Evolutionary conservation across 176 grass and related monocot genomes (phyloP).

Genomic region (Miscanthus lutarioriparius): DNA sequence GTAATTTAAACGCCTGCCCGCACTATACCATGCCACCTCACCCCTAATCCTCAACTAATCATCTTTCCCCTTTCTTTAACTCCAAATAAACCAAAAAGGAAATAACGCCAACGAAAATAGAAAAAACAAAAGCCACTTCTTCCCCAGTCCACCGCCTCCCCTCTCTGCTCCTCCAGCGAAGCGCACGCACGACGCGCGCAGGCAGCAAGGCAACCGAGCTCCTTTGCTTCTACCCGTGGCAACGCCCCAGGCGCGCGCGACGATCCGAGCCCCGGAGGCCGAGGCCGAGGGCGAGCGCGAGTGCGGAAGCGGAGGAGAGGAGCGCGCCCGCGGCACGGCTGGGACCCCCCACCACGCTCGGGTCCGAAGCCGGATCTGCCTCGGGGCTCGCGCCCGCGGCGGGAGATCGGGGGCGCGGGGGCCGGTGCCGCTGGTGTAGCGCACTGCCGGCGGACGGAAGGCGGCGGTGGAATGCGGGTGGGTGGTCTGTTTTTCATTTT

Average conservation of each 20-base stretch:
- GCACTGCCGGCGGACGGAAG: neutral
- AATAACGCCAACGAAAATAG: neutral
- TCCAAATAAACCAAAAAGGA: slow-evolving; percentile 37
- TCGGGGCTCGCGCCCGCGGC: slow-evolving; percentile 40
- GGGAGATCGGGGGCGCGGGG: slow-evolving; percentile 31
- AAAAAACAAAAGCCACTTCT: slow-evolving; percentile 35
- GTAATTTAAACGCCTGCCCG: neutral
- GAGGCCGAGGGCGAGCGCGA: neutral
- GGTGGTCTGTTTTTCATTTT: neutral
- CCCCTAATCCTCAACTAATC: slow-evolving; percentile 29
- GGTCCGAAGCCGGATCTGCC: slow-evolving; percentile 34
- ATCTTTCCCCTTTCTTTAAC: neutral
- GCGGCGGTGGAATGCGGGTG: slow-evolving; percentile 37
- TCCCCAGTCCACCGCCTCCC: slow-evolving; percentile 36
- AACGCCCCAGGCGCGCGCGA: slow-evolving; percentile 24
- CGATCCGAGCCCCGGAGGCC: neutral
- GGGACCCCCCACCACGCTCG: neutral
- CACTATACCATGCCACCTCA: slow-evolving; percentile 17
- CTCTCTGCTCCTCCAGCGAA: slow-evolving; percentile 18
- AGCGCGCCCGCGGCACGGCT: slow-evolving; percentile 1
- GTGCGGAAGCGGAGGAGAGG: neutral
- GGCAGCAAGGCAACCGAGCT: slow-evolving; percentile 7
- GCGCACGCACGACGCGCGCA: slow-evolving; percentile 25
- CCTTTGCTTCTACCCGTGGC: slow-evolving; percentile 63
- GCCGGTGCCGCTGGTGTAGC: slow-evolving; percentile 7